Percentiles rank a stretch among this genome's conserved stretches.
These are phyloP conservation scores for Saposhnikovia divaricata DNA, from an alignment of 129 eudicot species.

Conservation along the genomic window DNA sequence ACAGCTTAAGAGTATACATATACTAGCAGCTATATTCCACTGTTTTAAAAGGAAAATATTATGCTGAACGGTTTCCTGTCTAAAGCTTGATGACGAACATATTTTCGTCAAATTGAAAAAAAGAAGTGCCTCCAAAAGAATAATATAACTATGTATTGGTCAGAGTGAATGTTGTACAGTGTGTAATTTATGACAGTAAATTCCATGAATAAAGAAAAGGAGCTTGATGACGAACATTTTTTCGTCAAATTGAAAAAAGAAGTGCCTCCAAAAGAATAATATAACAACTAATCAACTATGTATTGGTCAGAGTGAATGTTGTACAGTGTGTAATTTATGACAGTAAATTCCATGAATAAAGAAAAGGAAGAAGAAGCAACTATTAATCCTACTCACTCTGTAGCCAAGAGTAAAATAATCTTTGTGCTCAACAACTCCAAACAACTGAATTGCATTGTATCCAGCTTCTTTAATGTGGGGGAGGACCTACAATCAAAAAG, in stretches of 20 bases:
- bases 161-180: not conserved
- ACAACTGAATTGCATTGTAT: constrained; percentile 82
- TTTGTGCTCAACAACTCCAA: constrained; percentile 94
- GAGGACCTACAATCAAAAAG: constrained; percentile 51
- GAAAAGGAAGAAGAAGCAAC: not conserved
- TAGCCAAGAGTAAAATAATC: constrained; percentile 93
- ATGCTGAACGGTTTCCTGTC: not conserved
- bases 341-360: not conserved
- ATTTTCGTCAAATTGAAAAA: not conserved
- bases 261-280: not conserved
- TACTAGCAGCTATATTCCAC: not conserved
- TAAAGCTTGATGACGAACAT: not conserved
- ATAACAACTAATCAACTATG: not conserved
- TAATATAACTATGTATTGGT: not conserved
- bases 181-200: not conserved
- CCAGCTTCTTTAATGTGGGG: constrained; percentile 82
- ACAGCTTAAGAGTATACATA: not conserved
- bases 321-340: not conserved
- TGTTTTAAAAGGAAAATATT: not conserved
- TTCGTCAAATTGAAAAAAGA: not conserved
- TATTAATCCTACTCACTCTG: constrained; percentile 54
- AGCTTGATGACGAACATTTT: too few species aligned
- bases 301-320: not conserved
- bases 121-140: not conserved
- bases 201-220: not conserved